Evolutionary conservation across 2,329 filamentous ascomycete genomes (phyloP).

Genomic region (Myriosclerotinia curreyana): DNA sequence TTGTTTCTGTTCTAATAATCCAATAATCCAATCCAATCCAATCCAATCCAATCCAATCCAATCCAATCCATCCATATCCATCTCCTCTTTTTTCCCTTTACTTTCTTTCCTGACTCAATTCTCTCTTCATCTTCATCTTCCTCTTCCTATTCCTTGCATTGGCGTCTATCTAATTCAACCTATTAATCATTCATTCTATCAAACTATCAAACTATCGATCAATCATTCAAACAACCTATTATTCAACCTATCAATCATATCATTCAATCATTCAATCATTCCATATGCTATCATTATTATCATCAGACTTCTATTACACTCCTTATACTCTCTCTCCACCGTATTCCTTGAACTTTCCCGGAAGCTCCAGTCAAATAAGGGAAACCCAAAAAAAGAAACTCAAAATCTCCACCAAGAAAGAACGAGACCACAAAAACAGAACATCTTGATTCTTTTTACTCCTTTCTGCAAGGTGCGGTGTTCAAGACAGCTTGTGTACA

Average conservation of each 20-base stretch:
- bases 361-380: neutral
- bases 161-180: neutral
- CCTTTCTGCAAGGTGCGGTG: constrained; percentile 8
- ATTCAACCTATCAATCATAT: neutral
- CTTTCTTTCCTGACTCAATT: neutral
- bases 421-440: constrained; percentile 3
- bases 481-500: constrained; percentile 20
- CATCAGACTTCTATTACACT: constrained; percentile 5
- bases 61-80: too few relatives aligned
- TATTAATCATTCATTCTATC: too few relatives aligned
- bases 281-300: constrained; percentile 18
- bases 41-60: too few relatives aligned
- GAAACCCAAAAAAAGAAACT: neutral
- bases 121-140: neutral
- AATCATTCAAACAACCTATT: neutral
- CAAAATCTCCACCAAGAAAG: constrained; percentile 8
- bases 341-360: constrained; percentile 16
- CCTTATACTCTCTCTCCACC: constrained; percentile 18
- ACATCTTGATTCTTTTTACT: neutral
- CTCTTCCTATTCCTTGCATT: neutral
- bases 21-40: too few relatives aligned
- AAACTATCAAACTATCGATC: neutral
- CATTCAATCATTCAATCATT: neutral
- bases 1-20: too few relatives aligned
- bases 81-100: neutral